Conservation (phyloP, 2,329 filamentous ascomycete genomes). For the Penicillium olsonii region DNA sequence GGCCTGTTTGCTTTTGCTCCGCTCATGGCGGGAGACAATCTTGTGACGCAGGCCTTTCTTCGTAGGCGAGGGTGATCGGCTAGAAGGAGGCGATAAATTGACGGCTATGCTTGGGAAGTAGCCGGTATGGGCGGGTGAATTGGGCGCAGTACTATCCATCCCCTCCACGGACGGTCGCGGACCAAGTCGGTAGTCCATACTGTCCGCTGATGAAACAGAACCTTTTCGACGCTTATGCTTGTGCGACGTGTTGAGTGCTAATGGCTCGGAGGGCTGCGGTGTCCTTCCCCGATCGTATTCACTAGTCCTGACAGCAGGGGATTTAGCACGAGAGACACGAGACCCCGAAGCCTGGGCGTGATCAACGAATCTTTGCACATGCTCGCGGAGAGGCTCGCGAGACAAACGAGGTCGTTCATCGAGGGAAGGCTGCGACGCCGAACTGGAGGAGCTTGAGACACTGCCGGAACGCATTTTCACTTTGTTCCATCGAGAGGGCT, state of each 20-base stretch:
- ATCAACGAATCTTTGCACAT: slow-evolving; percentile 9
- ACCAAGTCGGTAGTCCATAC: slow-evolving; percentile 34
- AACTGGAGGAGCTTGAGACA: slow-evolving; percentile 60
- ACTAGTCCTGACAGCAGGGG: not conserved
- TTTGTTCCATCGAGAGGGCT: slow-evolving; percentile 56
- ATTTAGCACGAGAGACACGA: slow-evolving; percentile 11
- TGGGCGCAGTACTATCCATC: slow-evolving; percentile 47
- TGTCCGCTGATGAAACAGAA: slow-evolving; percentile 57
- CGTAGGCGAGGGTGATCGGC: slow-evolving; percentile 64
- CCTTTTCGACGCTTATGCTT: slow-evolving; percentile 51
- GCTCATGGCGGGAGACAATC: slow-evolving; percentile 42
- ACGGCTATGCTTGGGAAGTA: slow-evolving; percentile 62
- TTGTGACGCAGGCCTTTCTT: slow-evolving; percentile 56
- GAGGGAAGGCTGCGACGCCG: slow-evolving; percentile 27
- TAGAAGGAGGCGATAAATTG: slow-evolving; percentile 64
- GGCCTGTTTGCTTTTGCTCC: slow-evolving; percentile 40
- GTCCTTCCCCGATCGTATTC: slow-evolving; percentile 4
- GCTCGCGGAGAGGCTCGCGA: slow-evolving; percentile 5
- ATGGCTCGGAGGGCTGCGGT: slow-evolving; percentile 5
- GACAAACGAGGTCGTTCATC: slow-evolving; percentile 12
- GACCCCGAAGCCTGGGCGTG: slow-evolving; percentile 6
- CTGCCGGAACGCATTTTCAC: slow-evolving; percentile 55
- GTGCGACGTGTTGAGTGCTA: slow-evolving; percentile 9
- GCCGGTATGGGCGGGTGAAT: slow-evolving; percentile 39
- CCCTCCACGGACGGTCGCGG: slow-evolving; percentile 45